phyloP scores from a whole-genome alignment of 2,329 filamentous ascomycete genomes.

The Fusarium subtropicale region DNA sequence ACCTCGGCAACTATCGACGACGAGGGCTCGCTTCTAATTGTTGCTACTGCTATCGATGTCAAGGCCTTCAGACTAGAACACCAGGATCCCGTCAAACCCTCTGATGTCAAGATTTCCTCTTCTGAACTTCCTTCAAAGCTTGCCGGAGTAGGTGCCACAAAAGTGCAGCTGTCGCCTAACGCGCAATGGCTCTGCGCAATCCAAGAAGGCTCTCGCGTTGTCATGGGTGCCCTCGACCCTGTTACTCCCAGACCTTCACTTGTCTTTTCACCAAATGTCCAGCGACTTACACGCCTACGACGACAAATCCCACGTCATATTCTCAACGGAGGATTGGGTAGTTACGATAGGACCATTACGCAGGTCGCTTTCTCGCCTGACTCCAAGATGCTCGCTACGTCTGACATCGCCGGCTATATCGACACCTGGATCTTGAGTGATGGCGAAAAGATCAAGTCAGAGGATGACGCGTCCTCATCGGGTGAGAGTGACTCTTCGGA shows the following conservation, averaged over 20 bases:
- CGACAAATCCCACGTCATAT: slow-evolving; percentile 66
- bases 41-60: slow-evolving; percentile 78
- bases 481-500: slow-evolving; percentile 57
- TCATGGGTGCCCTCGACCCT: slow-evolving; percentile 55
- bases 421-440: slow-evolving; percentile 82
- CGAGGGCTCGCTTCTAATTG: slow-evolving; percentile 79
- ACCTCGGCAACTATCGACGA: slow-evolving; percentile 77
- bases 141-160: slow-evolving; percentile 72
- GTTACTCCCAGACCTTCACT: slow-evolving; percentile 33
- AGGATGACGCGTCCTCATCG: slow-evolving; percentile 52
- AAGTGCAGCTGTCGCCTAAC: slow-evolving; percentile 76
- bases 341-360: slow-evolving; percentile 80
- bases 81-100: slow-evolving; percentile 60
- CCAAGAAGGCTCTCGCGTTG: slow-evolving; percentile 69
- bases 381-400: slow-evolving; percentile 80
- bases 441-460: slow-evolving; percentile 49
- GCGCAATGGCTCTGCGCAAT: slow-evolving; percentile 75
- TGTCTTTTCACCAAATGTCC: slow-evolving; percentile 51
- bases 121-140: slow-evolving; percentile 71
- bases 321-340: slow-evolving; percentile 74
- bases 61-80: slow-evolving; percentile 80
- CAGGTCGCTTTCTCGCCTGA: slow-evolving; percentile 83
- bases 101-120: slow-evolving; percentile 77
- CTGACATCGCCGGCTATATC: slow-evolving; percentile 85
- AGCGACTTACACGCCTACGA: slow-evolving; percentile 64